These are phyloP conservation scores for Fusarium compactum DNA, from an alignment of 2,329 filamentous ascomycete species.

Conservation along the genomic window DNA sequence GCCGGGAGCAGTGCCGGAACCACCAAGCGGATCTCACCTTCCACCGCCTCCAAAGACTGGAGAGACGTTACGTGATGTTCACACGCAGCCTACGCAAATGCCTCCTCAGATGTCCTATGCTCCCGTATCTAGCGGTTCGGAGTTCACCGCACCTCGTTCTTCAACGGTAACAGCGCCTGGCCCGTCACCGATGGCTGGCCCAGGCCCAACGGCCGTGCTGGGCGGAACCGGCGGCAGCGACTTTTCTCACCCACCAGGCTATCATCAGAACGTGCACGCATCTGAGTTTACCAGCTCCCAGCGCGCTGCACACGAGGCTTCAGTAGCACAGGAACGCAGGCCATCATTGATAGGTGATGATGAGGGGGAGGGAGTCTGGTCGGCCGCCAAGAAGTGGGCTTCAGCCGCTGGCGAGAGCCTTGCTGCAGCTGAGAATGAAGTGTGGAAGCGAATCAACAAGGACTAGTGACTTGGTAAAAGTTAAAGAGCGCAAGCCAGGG, in stretches of 20 bases:
- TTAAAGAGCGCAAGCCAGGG: constrained; percentile 19
- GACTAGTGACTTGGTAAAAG: constrained; percentile 51
- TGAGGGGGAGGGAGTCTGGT: constrained; percentile 64
- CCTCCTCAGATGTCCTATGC: constrained; percentile 63
- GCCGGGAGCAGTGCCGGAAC: constrained; percentile 66
- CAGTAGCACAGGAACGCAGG: constrained; percentile 45
- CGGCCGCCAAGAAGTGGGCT: constrained; percentile 68
- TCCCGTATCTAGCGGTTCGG: constrained; percentile 56
- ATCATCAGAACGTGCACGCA: constrained; percentile 67
- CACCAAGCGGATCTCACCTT: constrained; percentile 52
- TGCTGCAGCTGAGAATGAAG: constrained; percentile 68
- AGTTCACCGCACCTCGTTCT: constrained; percentile 60
- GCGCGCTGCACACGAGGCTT: constrained; percentile 55
- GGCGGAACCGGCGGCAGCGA: constrained; percentile 45
- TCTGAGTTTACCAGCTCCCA: constrained; percentile 64
- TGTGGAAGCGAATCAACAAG: constrained; percentile 74
- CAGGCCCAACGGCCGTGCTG: constrained; percentile 45
- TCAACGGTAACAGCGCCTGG: constrained; percentile 55
- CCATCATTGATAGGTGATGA: constrained; percentile 44
- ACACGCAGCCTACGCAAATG: constrained; percentile 54
- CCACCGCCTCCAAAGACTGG: constrained; percentile 66
- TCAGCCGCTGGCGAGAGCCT: constrained; percentile 68
- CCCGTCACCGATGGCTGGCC: constrained; percentile 44
- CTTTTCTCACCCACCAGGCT: constrained; percentile 65
- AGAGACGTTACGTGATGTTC: constrained; percentile 56